phyloP scores from a whole-genome alignment of 108 stramenopile species.

The Nitzschia sp. region DNA sequence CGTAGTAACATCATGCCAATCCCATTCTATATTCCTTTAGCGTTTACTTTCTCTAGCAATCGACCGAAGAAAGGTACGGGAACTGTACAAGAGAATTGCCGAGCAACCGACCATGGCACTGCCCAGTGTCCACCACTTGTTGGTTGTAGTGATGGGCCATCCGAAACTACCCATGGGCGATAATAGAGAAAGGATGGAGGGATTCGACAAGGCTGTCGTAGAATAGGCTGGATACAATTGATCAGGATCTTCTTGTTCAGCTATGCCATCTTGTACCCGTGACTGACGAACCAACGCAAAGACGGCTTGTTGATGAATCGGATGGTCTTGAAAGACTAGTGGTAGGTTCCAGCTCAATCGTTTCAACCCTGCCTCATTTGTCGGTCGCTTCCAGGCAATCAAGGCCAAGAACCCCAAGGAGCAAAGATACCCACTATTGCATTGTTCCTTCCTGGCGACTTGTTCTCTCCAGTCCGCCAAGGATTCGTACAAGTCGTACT shows the following conservation, averaged over 20 bases:
- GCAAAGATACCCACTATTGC: conserved; percentile 48
- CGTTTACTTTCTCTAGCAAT: too few species aligned
- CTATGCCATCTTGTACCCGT: conserved; percentile 15
- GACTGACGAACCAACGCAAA: conserved; percentile 24
- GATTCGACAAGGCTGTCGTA: not conserved
- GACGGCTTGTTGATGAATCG: conserved; percentile 7
- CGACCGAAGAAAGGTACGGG: too few species aligned
- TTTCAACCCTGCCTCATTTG: conserved; percentile 8
- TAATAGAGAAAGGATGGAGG: too few species aligned
- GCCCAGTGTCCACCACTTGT: too few species aligned
- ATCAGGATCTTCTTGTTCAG: conserved; percentile 7
- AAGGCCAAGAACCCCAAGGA: conserved; percentile 59
- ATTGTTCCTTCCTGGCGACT: conserved; percentile 42
- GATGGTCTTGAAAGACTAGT: not conserved
- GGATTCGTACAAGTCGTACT: conserved; percentile 53
- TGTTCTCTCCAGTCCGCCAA: conserved; percentile 56
- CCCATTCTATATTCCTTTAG: not conserved
- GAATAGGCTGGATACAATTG: conserved; percentile 8
- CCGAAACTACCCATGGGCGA: too few species aligned
- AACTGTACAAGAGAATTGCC: too few species aligned
- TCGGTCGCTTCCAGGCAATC: conserved; percentile 56
- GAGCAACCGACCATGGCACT: too few species aligned
- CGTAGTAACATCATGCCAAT: not conserved
- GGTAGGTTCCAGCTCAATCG: conserved; percentile 18
- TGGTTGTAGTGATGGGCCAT: too few species aligned